These are phyloP conservation scores for Mycena rosella DNA, from an alignment of 768 basidiomycete genomes.

Conservation along the genomic window DNA sequence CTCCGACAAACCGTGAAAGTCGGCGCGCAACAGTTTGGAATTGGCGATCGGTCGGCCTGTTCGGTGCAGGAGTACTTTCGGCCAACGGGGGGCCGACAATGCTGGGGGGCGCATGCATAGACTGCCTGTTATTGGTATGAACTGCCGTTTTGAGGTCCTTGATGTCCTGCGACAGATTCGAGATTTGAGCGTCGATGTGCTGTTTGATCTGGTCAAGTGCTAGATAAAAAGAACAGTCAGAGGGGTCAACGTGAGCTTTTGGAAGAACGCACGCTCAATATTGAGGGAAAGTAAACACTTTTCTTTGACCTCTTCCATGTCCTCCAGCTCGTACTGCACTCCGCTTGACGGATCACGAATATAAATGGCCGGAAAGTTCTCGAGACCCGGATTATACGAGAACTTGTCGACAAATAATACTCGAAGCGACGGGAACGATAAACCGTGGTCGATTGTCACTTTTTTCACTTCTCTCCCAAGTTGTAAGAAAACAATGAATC, in stretches of 20 bases:
- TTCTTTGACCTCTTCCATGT: constrained; percentile 91
- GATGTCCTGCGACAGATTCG: constrained; percentile 85
- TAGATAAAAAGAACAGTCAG: constrained; percentile 48
- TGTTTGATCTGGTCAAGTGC: constrained; percentile 99
- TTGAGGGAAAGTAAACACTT: constrained; percentile 92
- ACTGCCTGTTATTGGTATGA: constrained; percentile 63
- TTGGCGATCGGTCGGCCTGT: constrained; percentile 81
- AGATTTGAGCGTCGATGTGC: constrained; percentile 95
- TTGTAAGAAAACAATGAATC: constrained; percentile 87
- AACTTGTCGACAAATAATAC: constrained; percentile 96
- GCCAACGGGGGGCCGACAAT: constrained; percentile 69
- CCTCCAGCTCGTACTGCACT: constrained; percentile 96
- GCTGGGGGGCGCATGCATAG: constrained; percentile 58
- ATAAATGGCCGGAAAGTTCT: constrained; percentile 96
- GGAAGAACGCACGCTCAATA: constrained; percentile 87
- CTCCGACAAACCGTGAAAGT: constrained; percentile 77
- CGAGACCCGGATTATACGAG: constrained; percentile 91
- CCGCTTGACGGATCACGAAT: constrained; percentile 93
- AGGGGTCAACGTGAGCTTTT: not conserved
- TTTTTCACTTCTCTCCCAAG: constrained; percentile 94
- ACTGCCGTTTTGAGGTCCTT: constrained; percentile 87
- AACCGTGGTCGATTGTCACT: constrained; percentile 74
- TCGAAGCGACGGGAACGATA: constrained; percentile 81
- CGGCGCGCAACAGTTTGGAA: constrained; percentile 80
- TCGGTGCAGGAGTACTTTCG: constrained; percentile 74